phyloP scores from a whole-genome alignment of 495 filamentous ascomycete species.

The Aspergillus incahuasiensis region DNA sequence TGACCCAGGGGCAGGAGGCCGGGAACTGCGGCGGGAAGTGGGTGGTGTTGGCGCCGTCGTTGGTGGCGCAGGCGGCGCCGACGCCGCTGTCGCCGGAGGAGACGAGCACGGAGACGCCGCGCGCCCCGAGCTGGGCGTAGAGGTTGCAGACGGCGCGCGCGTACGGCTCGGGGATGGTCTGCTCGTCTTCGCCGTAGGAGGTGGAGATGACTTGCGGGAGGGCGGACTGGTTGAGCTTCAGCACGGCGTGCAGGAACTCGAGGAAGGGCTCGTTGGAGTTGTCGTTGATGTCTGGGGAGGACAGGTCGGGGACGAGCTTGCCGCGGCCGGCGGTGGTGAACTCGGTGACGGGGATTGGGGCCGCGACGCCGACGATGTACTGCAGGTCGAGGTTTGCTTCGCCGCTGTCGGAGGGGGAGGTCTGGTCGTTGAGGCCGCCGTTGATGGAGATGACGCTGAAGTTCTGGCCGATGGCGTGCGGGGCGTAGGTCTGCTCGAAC shows the following conservation, averaged over 20 bases:
- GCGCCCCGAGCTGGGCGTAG: slow-evolving; percentile 65
- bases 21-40: slow-evolving; percentile 70
- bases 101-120: slow-evolving; percentile 70
- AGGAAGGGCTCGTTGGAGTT: slow-evolving; percentile 76
- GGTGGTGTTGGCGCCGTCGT: slow-evolving; percentile 61
- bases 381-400: slow-evolving; percentile 80
- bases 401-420: slow-evolving; percentile 41
- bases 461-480: slow-evolving; percentile 51
- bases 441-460: slow-evolving; percentile 60
- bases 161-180: slow-evolving; percentile 66
- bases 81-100: slow-evolving; percentile 70
- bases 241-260: slow-evolving; percentile 60
- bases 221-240: slow-evolving; percentile 42
- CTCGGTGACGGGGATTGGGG: slow-evolving; percentile 57
- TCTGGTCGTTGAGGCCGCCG: slow-evolving; percentile 51
- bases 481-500: slow-evolving; percentile 52
- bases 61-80: slow-evolving; percentile 59
- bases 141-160: slow-evolving; percentile 65
- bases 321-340: slow-evolving; percentile 64
- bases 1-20: slow-evolving; percentile 68
- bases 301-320: slow-evolving; percentile 57
- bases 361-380: slow-evolving; percentile 56
- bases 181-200: slow-evolving; percentile 79
- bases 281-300: slow-evolving; percentile 46
- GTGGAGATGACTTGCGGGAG: slow-evolving; percentile 74